Evolutionary conservation across 257 asterid genomes (phyloP), one percentile per base, ranked within the genome.

Genomic region (Avicennia marina): DNA sequence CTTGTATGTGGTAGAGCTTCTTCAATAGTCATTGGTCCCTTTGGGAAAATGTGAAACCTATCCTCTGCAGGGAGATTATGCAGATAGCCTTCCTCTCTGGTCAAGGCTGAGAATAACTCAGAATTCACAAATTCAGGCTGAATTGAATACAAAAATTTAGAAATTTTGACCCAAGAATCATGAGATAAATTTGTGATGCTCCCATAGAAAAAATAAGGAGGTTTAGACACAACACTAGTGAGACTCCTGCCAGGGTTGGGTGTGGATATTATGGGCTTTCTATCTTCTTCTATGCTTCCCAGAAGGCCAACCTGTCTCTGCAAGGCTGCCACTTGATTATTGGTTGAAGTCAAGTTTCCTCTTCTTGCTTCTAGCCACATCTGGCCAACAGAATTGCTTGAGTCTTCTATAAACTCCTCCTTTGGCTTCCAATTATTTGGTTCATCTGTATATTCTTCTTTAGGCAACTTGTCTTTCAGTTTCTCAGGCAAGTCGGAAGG

Each of bases 131-230:
- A 71, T 49, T 91, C 98, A 17, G 98, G 97, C 64, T 72, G 84
- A 57, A 88, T 39, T 7, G 89, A 72, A 59, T 80, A 81, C 74
- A 91, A 20, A 54, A 76, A 83, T 66, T 91, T 88, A 11, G 95
- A 80, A 52, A 91, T 69, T 70, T 78, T 88, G 60, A 45, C 83
- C 98, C 98, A 91, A 16, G 94, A 70, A 29, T 34, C 73, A 1
- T 42, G 85, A 32, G 87, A 72, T 64, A 88, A 62, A 44, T 47
- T 62, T 2, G 77, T 73, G 41, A 74, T 78, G 42, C 66, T 75
- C 55, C 95, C 98, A 16, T 78, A 88, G 53, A 88, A 73, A 53
- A 91, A 83, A 71, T 91, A 91, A 13, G 98, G 98, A 46, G 95
- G 83, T 58, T 73, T 80, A 34, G 85, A 80, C 56, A 63, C 84